These are phyloP conservation scores for Candida parachauliodes DNA, from an alignment of 805 yeast genomes.

Conservation along the genomic window DNA sequence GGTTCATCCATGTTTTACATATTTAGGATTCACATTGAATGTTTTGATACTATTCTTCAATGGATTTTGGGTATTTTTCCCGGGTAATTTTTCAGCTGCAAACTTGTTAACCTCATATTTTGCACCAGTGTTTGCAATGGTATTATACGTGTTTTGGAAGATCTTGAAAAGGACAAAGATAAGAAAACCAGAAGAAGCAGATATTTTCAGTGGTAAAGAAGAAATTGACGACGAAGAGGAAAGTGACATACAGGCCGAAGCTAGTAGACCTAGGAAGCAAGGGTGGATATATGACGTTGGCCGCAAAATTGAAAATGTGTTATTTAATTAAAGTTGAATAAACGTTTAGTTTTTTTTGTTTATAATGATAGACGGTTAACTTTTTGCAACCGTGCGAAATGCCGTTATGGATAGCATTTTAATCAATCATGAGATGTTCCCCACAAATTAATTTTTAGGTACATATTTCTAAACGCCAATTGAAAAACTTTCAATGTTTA, in stretches of 20 bases:
- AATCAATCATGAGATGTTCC: too few relatives aligned
- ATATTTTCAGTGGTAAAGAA: conserved; percentile 30
- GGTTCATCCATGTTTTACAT: conserved; percentile 24
- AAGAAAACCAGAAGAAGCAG: conserved; percentile 30
- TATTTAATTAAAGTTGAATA: conserved; percentile 17
- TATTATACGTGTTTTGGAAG: conserved; percentile 30
- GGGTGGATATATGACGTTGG: conserved; percentile 21
- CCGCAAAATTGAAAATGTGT: conserved; percentile 18
- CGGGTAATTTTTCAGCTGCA: conserved; percentile 31
- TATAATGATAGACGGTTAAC: too few relatives aligned
- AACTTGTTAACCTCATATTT: conserved; percentile 36
- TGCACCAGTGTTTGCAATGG: conserved; percentile 30
- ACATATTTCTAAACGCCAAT: too few relatives aligned
- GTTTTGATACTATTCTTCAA: conserved; percentile 29
- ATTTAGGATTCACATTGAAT: conserved; percentile 22
- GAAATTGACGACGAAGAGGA: conserved; percentile 34
- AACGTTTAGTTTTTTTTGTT: too few relatives aligned
- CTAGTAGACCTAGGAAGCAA: conserved; percentile 16
- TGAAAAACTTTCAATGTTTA: too few relatives aligned
- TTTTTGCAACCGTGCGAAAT: too few relatives aligned
- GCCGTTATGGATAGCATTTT: too few relatives aligned
- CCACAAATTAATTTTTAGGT: too few relatives aligned
- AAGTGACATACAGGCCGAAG: conserved; percentile 19
- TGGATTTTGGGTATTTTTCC: conserved; percentile 42
- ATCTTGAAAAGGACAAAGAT: conserved; percentile 27